A percentile compares a stretch with the other conserved stretches of the same genome.
Evolutionary conservation across 495 filamentous ascomycete genomes (phyloP).

Genomic region (Talaromyces nanjingensis): DNA sequence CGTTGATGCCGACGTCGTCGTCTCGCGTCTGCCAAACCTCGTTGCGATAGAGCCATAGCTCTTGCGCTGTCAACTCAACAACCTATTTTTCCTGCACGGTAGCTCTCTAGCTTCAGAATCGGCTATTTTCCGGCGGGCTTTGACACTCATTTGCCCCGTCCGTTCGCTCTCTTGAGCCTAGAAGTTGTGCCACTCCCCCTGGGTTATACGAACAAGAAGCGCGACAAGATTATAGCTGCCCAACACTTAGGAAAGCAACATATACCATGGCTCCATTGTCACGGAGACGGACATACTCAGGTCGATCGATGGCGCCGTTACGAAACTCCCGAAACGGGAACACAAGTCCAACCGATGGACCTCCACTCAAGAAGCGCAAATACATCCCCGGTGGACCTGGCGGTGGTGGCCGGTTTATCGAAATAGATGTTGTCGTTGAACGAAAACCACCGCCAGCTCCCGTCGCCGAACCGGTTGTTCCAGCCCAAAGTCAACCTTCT

Average conservation of each 20-base stretch:
- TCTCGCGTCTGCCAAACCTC: conserved; percentile 2
- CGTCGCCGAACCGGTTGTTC: conserved; percentile 17
- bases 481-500: conserved; percentile 10
- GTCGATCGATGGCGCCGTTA: conserved; percentile 9
- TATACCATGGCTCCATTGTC: conserved; percentile 5
- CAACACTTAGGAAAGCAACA: not conserved
- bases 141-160: not conserved
- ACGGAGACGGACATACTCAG: not conserved
- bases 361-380: conserved; percentile 45
- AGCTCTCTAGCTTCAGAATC: not conserved
- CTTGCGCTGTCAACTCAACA: not conserved
- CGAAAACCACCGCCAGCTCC: conserved; percentile 21
- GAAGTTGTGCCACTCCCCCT: not conserved
- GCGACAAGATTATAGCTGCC: not conserved
- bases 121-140: not conserved
- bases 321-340: conserved; percentile 23
- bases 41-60: conserved; percentile 1
- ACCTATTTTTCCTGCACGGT: not conserved
- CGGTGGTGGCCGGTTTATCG: conserved; percentile 71
- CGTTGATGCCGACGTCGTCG: conserved; percentile 3
- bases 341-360: conserved; percentile 33
- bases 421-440: conserved; percentile 46
- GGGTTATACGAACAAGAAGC: not conserved
- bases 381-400: conserved; percentile 76
- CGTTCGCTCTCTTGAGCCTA: not conserved